phyloP scores from a whole-genome alignment of 352 stramenopile genomes.

The Phytophthora tubulina region DNA sequence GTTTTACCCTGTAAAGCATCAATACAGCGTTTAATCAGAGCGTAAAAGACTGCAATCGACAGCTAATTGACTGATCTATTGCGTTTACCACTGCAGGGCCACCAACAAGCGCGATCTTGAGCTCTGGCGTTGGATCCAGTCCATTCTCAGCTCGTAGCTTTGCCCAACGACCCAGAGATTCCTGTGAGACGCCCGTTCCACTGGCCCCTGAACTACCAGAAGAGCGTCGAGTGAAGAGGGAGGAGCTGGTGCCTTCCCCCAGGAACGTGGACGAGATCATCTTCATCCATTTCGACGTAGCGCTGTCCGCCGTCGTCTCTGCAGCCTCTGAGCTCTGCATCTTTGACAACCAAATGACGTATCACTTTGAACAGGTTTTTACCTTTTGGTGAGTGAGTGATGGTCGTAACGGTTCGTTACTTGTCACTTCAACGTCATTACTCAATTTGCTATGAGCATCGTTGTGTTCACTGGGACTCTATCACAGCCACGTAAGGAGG shows the following conservation, averaged over 20 bases:
- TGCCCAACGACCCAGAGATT: constrained; percentile 23
- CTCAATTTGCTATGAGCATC: constrained; percentile 18
- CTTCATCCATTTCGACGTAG: constrained; percentile 81
- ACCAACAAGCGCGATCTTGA: constrained; percentile 88
- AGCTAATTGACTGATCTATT: background rate
- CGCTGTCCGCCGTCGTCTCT: constrained; percentile 39
- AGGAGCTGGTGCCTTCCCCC: constrained; percentile 50
- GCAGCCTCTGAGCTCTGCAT: constrained; percentile 38
- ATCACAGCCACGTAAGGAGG: constrained; percentile 56
- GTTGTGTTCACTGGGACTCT: constrained; percentile 72
- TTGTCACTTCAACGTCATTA: constrained; percentile 23
- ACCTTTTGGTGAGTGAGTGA: constrained; percentile 2
- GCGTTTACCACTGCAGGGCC: constrained; percentile 70
- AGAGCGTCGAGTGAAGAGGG: constrained; percentile 54
- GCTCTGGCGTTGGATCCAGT: constrained; percentile 59
- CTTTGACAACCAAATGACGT: background rate
- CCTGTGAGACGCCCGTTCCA: constrained; percentile 13
- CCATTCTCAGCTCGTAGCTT: constrained; percentile 41
- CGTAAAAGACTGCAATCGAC: background rate
- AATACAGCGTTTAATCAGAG: background rate
- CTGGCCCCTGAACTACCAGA: constrained; percentile 12
- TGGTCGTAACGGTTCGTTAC: constrained; percentile 16
- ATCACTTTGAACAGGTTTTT: background rate
- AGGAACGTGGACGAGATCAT: constrained; percentile 87
- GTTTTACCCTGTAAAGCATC: constrained; percentile 69